phyloP scores from a whole-genome alignment of 345 rosid species.

The Salix exigua region DNA sequence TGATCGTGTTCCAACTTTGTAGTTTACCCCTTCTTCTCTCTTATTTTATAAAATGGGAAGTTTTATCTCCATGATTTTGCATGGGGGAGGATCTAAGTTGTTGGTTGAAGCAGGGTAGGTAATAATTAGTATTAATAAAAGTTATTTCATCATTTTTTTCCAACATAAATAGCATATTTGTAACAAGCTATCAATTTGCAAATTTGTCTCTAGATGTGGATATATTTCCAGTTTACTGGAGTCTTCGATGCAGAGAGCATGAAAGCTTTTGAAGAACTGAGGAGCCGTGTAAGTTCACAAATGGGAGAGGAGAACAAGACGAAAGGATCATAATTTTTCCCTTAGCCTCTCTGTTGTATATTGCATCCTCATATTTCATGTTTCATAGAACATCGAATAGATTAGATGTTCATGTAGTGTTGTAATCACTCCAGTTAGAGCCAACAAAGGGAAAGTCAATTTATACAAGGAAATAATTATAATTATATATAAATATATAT shows the following conservation, averaged over 20 bases:
- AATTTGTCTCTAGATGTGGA: too few species aligned
- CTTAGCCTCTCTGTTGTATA: conserved; percentile 17
- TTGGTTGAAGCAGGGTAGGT: too few species aligned
- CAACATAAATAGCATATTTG: too few species aligned
- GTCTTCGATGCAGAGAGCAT: conserved; percentile 97
- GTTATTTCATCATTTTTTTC: too few species aligned
- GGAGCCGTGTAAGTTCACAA: conserved; percentile 61
- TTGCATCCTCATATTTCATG: conserved; percentile 5
- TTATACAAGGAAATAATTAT: background rate
- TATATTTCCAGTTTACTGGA: conserved; percentile 31
- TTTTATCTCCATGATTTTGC: too few species aligned
- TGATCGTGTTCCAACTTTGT: too few species aligned
- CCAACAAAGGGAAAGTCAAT: background rate
- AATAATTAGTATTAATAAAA: too few species aligned
- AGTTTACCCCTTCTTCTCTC: too few species aligned
- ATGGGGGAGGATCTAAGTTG: too few species aligned
- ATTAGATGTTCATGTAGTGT: background rate
- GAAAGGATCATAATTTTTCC: conserved; percentile 25
- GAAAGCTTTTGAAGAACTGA: conserved; percentile 91
- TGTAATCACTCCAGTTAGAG: conserved; percentile 2
- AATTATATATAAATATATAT: background rate
- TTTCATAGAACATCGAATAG: conserved; percentile 10
- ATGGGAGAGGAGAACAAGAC: conserved; percentile 39
- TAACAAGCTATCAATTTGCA: too few species aligned
- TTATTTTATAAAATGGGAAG: too few species aligned